Percentiles rank a stretch among this genome's conserved stretches.
These are phyloP conservation scores for Hypholoma fasciculare DNA, from an alignment of 768 basidiomycete genomes.

Conservation along the genomic window DNA sequence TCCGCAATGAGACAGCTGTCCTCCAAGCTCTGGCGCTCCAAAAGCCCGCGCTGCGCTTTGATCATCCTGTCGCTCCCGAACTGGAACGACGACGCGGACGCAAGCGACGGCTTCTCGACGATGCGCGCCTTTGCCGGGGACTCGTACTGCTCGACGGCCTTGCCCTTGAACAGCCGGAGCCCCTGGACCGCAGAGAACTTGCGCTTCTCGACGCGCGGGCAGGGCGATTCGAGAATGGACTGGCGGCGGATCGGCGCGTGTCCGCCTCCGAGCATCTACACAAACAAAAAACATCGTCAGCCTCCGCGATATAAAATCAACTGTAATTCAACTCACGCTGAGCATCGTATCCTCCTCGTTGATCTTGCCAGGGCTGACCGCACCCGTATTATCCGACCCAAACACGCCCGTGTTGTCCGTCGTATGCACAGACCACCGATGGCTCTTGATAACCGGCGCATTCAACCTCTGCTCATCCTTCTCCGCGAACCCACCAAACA, in stretches of 20 bases:
- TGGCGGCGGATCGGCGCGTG: conserved; percentile 56
- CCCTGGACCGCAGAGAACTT: conserved; percentile 48
- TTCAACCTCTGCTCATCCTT: neutral
- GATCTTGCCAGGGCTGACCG: conserved; percentile 41
- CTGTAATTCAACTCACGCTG: conserved; percentile 43
- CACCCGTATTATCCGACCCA: conserved; percentile 45
- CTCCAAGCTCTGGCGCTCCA: conserved; percentile 69
- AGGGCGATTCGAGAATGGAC: conserved; percentile 75
- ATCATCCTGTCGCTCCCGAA: conserved; percentile 75
- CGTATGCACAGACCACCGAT: neutral
- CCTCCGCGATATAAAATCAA: neutral
- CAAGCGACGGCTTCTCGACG: conserved; percentile 66
- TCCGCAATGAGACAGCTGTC: conserved; percentile 63
- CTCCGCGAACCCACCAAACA: conserved; percentile 46
- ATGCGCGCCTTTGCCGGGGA: conserved; percentile 50
- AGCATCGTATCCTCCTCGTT: conserved; percentile 85
- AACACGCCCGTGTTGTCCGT: neutral
- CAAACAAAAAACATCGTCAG: neutral
- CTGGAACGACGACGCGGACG: conserved; percentile 59
- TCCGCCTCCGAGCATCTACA: conserved; percentile 78
- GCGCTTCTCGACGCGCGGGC: conserved; percentile 62
- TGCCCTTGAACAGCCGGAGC: conserved; percentile 24
- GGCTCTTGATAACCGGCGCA: neutral
- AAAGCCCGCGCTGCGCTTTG: conserved; percentile 56
- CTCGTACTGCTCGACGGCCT: conserved; percentile 27